Percentiles rank a stretch among this genome's conserved stretches.
phyloP scores from a whole-genome alignment of 768 basidiomycete genomes.

The Termitomyces sp. region DNA sequence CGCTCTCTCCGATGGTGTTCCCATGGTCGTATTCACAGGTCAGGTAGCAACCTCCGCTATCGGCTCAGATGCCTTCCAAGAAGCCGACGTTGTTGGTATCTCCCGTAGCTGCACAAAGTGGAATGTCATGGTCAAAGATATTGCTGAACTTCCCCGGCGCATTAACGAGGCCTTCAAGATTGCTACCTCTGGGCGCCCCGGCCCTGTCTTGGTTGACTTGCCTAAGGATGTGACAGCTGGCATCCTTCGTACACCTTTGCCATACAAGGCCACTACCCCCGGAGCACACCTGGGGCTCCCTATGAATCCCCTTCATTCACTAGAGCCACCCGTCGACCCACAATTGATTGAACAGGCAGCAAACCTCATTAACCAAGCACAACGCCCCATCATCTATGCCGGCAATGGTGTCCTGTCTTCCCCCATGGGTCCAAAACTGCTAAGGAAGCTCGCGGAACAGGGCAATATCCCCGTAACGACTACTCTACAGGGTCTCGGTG shows the following conservation, averaged over 20 bases:
- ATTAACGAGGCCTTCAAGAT: conserved; percentile 99
- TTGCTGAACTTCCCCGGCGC: conserved; percentile 86
- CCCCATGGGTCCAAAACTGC: conserved; percentile 74
- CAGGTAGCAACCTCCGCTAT: conserved; percentile 99
- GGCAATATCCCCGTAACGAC: conserved; percentile 98
- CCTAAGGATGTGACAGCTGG: conserved; percentile 99
- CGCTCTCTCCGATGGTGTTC: conserved; percentile 89
- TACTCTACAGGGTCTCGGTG: conserved; percentile 92
- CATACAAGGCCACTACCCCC: conserved; percentile 82
- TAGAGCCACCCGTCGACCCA: conserved; percentile 55
- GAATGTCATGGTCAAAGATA: conserved; percentile 99
- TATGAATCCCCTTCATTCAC: conserved; percentile 58
- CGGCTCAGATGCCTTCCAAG: conserved; percentile 98
- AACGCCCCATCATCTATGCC: conserved; percentile 88
- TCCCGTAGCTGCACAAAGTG: conserved; percentile 97
- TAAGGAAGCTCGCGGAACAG: conserved; percentile 68
- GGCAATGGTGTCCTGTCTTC: conserved; percentile 87
- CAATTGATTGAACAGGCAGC: conserved; percentile 79
- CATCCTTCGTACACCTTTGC: conserved; percentile 78
- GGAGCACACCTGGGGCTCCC: conserved; percentile 71
- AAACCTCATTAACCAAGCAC: conserved; percentile 84
- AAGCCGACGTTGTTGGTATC: conserved; percentile 95
- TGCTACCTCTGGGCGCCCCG: conserved; percentile 93
- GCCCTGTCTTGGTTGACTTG: conserved; percentile 95
- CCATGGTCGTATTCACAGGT: conserved; percentile 92